A percentile compares a stretch with the other conserved stretches of the same genome.
These are phyloP conservation scores for Tolypocladium ophioglossoides DNA, from an alignment of 2,329 filamentous ascomycete genomes.

Conservation along the genomic window DNA sequence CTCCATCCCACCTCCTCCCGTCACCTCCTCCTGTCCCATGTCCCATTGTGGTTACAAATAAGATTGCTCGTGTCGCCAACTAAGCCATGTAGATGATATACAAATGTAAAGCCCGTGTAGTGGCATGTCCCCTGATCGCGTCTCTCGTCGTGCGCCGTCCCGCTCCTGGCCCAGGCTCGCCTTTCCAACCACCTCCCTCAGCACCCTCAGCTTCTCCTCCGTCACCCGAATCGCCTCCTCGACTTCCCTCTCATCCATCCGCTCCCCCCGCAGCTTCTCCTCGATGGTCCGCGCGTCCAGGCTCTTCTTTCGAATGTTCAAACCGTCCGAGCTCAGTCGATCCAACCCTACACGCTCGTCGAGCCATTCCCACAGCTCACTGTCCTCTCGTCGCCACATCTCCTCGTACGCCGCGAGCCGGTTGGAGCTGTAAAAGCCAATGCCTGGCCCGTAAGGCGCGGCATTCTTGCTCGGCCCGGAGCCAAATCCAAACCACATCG, in stretches of 20 bases:
- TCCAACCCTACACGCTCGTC: constrained; percentile 77
- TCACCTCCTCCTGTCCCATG: neutral
- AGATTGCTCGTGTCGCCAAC: neutral
- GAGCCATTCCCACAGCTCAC: constrained; percentile 85
- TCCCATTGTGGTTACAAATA: neutral
- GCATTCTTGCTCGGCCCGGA: constrained; percentile 28
- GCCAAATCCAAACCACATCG: constrained; percentile 62
- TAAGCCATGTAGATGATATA: neutral
- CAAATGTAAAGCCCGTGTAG: neutral
- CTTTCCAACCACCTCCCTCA: constrained; percentile 61
- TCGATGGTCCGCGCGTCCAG: constrained; percentile 46
- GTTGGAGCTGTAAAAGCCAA: constrained; percentile 38
- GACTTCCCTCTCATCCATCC: constrained; percentile 63
- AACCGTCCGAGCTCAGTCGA: constrained; percentile 29
- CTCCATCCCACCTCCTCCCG: neutral
- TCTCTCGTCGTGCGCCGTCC: neutral
- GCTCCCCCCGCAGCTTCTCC: constrained; percentile 46
- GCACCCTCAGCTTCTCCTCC: constrained; percentile 67
- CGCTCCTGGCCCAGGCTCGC: constrained; percentile 14
- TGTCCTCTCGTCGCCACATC: constrained; percentile 82
- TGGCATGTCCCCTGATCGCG: neutral
- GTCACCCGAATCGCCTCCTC: constrained; percentile 76
- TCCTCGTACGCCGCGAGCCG: constrained; percentile 81
- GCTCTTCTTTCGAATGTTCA: constrained; percentile 30
- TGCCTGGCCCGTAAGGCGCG: constrained; percentile 21